Evolutionary conservation across 1,139 yeast species (phyloP).

Genomic region (Hansenula lynferdii): DNA sequence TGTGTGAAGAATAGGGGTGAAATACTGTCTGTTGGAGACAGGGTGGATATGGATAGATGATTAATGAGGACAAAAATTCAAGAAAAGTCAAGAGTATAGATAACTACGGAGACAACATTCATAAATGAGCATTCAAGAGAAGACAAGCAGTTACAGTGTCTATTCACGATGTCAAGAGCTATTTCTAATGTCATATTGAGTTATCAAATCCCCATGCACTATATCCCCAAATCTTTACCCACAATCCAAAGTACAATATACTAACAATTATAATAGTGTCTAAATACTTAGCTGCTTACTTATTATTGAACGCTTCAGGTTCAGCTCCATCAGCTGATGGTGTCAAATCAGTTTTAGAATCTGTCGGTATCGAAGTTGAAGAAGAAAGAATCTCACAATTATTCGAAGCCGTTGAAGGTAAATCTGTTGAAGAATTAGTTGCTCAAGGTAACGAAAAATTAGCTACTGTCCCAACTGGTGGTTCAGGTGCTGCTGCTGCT

Average conservation of each 20-base stretch:
- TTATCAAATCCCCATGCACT: no score
- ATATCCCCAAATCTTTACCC: not conserved
- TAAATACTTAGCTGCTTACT: conserved; percentile 88
- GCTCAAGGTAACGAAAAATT: conserved; percentile 80
- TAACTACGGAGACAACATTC: no score
- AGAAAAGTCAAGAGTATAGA: no score
- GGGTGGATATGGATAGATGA: no score
- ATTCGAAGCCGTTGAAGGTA: conserved; percentile 72
- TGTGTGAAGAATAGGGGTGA: no score
- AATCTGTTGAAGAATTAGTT: conserved; percentile 67
- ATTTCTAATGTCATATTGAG: no score
- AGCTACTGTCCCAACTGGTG: conserved; percentile 81
- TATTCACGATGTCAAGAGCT: no score
- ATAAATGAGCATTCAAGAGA: no score
- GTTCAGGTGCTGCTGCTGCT: conserved; percentile 66
- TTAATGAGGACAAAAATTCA: no score
- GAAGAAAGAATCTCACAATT: conserved; percentile 64
- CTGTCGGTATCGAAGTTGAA: conserved; percentile 79
- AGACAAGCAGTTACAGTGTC: no score
- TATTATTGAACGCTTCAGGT: conserved; percentile 83
- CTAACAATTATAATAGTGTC: conserved; percentile 22
- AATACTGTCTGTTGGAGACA: no score
- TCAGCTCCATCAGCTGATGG: conserved; percentile 71
- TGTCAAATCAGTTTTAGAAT: conserved; percentile 63
- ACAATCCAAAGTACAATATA: no score